Evolutionary conservation across 2,329 filamentous ascomycete species (phyloP), one percentile per base, ranked within the genome.

Genomic region (Aspergillus terreus): DNA sequence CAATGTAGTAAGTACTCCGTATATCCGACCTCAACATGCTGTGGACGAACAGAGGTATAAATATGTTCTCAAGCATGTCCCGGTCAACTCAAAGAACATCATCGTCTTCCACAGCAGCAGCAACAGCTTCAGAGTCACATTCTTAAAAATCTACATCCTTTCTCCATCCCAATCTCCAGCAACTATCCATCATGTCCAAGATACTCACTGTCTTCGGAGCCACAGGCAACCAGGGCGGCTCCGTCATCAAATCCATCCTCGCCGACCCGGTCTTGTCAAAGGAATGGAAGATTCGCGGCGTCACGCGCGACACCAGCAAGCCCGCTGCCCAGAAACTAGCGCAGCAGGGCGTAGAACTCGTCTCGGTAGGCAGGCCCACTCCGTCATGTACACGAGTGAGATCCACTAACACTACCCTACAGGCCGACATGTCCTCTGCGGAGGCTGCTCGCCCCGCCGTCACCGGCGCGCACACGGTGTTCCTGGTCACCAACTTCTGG

Each of bases 151-250:
- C 27, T 30, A 11, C 10, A 9, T 3, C 27, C 6, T 30, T 6
- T 23, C 23, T 23, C 6, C 23, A 23, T 6, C 10, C 27, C 27
- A 30, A 30, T 30, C 7, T 30, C 23, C 23, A 23, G 4, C 19
- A 30, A 11, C 19, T 25, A 21, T 21, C 17, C 42, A 49, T 9
- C 12, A 56, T 56, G 54, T 50, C 51, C 10, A 47, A 56, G 32
- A 33, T 56, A 3, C 32, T 79, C 32, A 71, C 69, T 23, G 69
- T 82, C 21, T 78, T 81, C 46, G 78, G 79, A 7, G 78, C 78
- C 19, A 82, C 79, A 0, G 78, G 79, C 52, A 71, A 77, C 33
- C 79, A 82, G 61, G 79, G 79, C 15, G 67, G 76, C 10, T 77
- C 76, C 7, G 68, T 81, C 7, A 67, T 81, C 49, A 63, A 73